Evolutionary conservation across 495 filamentous ascomycete species (phyloP), one percentile per base, ranked within the genome.

Genomic region (Podospora anserina): DNA sequence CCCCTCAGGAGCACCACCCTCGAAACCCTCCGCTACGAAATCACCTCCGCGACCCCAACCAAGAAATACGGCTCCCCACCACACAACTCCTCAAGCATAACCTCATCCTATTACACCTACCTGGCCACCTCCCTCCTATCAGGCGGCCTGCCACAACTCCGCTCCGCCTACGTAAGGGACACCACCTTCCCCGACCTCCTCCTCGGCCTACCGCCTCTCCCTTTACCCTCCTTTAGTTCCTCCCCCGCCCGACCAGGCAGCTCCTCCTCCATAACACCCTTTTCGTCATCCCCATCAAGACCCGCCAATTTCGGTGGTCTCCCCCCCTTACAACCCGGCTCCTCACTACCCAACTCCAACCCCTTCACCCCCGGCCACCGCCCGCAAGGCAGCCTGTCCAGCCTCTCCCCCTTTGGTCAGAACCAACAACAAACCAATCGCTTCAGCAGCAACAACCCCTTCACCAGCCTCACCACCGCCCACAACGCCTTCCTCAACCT

Each of bases 121-220:
- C 87, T 99, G n/a, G 86, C 93, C 26, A 84, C 85, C 53, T 95
- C 91, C 5, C 83, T 99, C 39, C 86, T 92, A 70, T 84, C 86
- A n/a, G 88, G 89, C 66, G 82, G 85, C 18, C 84, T 99, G 0
- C 91, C 93, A 11, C 82, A 85, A 15, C 85, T 99, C 1, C 81
- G 79, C 5, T 83, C 88, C 20, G 83, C 98, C 28, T 98, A 96
- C 77, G 95, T 97, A 55, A 90, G 92, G 11, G 93, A 97, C 72
- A 81, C 89, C 11, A 79, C 85, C 66, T 96, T 98, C 75, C 87
- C 92, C 26, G 92, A 96, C 66, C 71, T 79, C 7, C 78, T 87
- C 32, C 71, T 97, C 20, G 87, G 91, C 27, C 83, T 93, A 2
- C 84, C 87, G 1, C 88, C 88, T 0, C 39, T 49, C 39, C 91